A percentile compares a stretch with the other conserved stretches of the same genome.
phyloP scores from a whole-genome alignment of 306 rosid species.

The Acacia crassicarpa region DNA sequence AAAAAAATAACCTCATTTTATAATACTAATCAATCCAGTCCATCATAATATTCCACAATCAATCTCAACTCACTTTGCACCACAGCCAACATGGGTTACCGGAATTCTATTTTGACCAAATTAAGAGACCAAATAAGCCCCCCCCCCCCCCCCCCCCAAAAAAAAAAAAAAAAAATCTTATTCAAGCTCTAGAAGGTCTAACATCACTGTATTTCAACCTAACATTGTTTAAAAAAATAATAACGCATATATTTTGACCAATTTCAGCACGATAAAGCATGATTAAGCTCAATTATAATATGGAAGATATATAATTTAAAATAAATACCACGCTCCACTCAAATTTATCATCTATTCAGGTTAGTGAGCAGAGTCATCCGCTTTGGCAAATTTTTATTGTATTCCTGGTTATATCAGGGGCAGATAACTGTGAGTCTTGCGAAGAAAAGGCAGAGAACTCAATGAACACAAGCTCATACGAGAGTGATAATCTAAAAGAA shows the following conservation, averaged over 20 bases:
- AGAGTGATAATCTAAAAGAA: not conserved
- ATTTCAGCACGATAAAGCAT: conserved; percentile 21
- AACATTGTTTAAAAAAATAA: too few species aligned
- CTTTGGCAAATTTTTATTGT: not conserved
- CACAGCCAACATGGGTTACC: not conserved
- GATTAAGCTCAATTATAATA: not conserved
- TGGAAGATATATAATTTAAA: not conserved
- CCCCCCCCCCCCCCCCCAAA: too few species aligned
- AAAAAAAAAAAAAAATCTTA: not conserved
- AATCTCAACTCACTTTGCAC: conserved; percentile 10
- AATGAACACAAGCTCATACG: conserved; percentile 26
- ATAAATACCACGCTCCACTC: not conserved
- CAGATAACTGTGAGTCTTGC: not conserved
- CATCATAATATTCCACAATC: not conserved
- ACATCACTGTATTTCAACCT: too few species aligned
- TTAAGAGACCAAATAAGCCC: not conserved
- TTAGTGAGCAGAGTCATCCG: not conserved
- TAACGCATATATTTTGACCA: conserved; percentile 6
- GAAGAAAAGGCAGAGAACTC: conserved; percentile 6
- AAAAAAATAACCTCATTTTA: conserved; percentile 12
- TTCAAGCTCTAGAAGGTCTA: too few species aligned
- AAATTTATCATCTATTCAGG: not conserved
- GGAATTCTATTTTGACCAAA: conserved; percentile 3
- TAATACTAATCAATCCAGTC: conserved; percentile 5
- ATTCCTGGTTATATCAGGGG: not conserved